Base-by-base conservation (phyloP, 768 basidiomycete genomes). In the Botryobasidium botryosum region DNA sequence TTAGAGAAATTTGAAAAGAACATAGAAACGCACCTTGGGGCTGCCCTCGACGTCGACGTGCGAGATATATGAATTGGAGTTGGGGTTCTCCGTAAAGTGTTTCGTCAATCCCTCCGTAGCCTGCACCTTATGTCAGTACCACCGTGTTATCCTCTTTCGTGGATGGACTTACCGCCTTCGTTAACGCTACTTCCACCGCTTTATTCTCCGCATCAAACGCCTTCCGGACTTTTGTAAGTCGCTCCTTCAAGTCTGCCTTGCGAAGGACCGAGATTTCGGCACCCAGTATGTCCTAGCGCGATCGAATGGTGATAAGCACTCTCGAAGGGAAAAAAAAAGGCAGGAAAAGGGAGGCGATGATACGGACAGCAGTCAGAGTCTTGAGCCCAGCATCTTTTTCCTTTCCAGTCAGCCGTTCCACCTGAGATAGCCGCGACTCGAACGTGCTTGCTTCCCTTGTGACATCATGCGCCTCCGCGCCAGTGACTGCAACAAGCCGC, bases 401-500 rank as follows among this genome's bases (percentile, higher is more conserved):
- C 55, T 75, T 84, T 28, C 80, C 84, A 18, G 61, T 59, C 45
- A 77, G 62, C 20, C 57, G 55, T 44, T 81, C 75, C 29, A 83
- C 68, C 36, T 62, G 66, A 43, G 74, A 72, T 33, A 96, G 69
- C 49, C 70, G 70, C 3, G 68, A 63, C 48, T 72, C 68, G 18
- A 90, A 68, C 15, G 66, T 65, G 42, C 72, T 67, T 4, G 83
- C 87, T 40, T 69, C 57, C 15, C 79, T 75, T 1, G 72, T 76
- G 7, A 80, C 86, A 23, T 81, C 79, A 27, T 80, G 72, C 0
- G 94, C 94, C 59, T 97, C 90, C 51, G 87, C 74, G 15, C 92
- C 92, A 0, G 94, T 97, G 41, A 99, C 78, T 29, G 88, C 94
- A 40, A 83, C 79, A 47, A 99, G 79, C 29, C 94, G 76, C 40